Evolutionary conservation across 192 early-diverging fungal genomes (phyloP).

Genomic region (Mortierella alpina): DNA sequence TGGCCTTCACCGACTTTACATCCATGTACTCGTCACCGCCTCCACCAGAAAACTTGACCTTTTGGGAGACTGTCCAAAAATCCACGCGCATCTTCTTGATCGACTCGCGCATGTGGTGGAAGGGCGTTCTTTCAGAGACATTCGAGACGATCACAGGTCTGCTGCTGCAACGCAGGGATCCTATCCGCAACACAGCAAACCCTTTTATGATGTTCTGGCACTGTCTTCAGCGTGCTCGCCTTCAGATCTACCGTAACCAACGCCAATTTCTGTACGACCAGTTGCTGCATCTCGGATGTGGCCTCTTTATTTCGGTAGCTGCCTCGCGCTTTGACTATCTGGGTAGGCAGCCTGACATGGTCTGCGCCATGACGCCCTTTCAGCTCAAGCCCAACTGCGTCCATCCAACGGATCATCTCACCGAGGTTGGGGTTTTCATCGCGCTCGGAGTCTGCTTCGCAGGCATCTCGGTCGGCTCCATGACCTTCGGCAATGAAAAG

Average conservation of each 20-base stretch:
- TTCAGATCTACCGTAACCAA: slow-evolving; percentile 64
- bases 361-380: slow-evolving; percentile 62
- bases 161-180: slow-evolving; percentile 35
- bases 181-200: slow-evolving; percentile 60
- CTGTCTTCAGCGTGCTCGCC: slow-evolving; percentile 54
- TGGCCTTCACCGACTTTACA: slow-evolving; percentile 34
- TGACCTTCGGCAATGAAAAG: slow-evolving; percentile 72
- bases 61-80: slow-evolving; percentile 15
- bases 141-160: slow-evolving; percentile 24
- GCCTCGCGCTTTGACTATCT: slow-evolving; percentile 62
- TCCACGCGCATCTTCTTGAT: slow-evolving; percentile 37
- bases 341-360: slow-evolving; percentile 55
- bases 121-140: slow-evolving; percentile 40
- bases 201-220: slow-evolving; percentile 59
- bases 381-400: slow-evolving; percentile 31
- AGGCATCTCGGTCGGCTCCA: slow-evolving; percentile 67
- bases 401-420: slow-evolving; percentile 46
- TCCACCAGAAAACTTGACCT: slow-evolving; percentile 24
- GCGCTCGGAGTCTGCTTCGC: slow-evolving; percentile 69
- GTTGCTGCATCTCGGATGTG: slow-evolving; percentile 65
- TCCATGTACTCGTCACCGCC: slow-evolving; percentile 42
- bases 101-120: slow-evolving; percentile 51
- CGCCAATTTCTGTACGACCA: slow-evolving; percentile 63
- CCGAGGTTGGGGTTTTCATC: slow-evolving; percentile 66
- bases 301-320: slow-evolving; percentile 63